Base-by-base conservation (phyloP, 2,329 filamentous ascomycete species). In the Penicillium sp. region DNA sequence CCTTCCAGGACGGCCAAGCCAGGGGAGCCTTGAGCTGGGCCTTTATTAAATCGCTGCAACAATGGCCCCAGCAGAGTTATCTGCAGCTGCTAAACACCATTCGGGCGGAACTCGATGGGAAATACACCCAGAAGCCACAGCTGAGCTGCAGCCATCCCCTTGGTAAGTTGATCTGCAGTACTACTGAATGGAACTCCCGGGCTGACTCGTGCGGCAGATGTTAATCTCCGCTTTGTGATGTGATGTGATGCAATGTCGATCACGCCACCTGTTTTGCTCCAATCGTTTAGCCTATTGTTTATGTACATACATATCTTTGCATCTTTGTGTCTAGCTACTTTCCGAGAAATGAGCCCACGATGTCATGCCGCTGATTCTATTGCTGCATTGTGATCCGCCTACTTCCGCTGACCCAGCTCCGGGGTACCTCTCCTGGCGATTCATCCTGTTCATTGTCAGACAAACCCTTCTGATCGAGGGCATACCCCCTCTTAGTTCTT, bases 1-100 rank as follows among this genome's bases (percentile, higher is more conserved):
- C 95, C 7, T 92, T 89, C 40, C 97, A 98, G 69, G 88, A 86
- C 54, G 88, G 92, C 58, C 86, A 97, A 80, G 94, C 95, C 50
- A 97, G 94, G 0, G 95, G 95, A 55, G 95, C 95, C 75, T 95
- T 99, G 91, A 97, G 92, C 13, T 97, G 91, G 88, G 95, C 95
- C 1, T 99, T 99, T 77, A 94, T 98, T 76, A 89, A 87, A 7
- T 88, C 93, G 1, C 84, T 97, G 73, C 92, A 91, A 83, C 91
- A 93, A 80, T 94, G 95, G 74, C 92, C 92, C 0, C 88, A 96
- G 73, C 94, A 98, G 82, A 97, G 90, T 80, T 99, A 99, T 73
- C 89, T 97, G 59, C 89, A 97, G 82, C 83, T 99, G 56, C 85
- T 99, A 67, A 98, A 97, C 82, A 95, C 88, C 77, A 93, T 99